Evolutionary conservation across 1,139 yeast genomes (phyloP).

Genomic region (Geotrichum phurueaensis): DNA sequence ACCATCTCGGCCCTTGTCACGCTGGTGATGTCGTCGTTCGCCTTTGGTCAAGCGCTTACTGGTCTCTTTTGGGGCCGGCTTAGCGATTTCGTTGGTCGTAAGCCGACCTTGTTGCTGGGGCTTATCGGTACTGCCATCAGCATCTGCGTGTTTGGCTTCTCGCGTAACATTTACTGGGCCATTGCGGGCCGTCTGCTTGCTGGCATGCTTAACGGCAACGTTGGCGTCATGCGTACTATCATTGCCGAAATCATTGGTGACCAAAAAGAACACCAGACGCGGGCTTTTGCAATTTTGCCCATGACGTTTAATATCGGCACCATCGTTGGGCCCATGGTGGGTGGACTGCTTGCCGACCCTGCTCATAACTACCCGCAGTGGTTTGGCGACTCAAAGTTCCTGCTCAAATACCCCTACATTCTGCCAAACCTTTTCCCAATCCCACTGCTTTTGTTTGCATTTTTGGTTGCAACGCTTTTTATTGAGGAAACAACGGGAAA

Average conservation of each 20-base stretch:
- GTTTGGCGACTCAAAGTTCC: conserved; percentile 26
- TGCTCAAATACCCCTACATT: conserved; percentile 49
- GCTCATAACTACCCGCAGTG: conserved; percentile 26
- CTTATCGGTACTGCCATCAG: conserved; percentile 46
- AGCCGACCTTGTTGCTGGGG: conserved; percentile 47
- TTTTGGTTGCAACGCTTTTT: conserved; percentile 43
- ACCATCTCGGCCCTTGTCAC: conserved; percentile 46
- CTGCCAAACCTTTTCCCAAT: conserved; percentile 56
- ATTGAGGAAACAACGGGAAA: conserved; percentile 51
- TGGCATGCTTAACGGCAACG: conserved; percentile 55
- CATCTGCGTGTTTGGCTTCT: conserved; percentile 47
- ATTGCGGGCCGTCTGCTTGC: conserved; percentile 45
- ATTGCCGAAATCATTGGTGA: conserved; percentile 54
- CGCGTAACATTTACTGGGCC: conserved; percentile 47
- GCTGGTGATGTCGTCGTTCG: conserved; percentile 49
- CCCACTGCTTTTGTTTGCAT: conserved; percentile 32
- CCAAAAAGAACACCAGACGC: conserved; percentile 48
- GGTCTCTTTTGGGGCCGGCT: conserved; percentile 54
- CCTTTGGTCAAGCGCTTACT: conserved; percentile 48
- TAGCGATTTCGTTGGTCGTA: conserved; percentile 50
- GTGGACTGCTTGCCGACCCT: conserved; percentile 37
- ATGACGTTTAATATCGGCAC: conserved; percentile 52
- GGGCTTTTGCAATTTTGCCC: conserved; percentile 56
- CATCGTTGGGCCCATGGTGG: conserved; percentile 46
- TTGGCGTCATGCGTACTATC: conserved; percentile 53